Base-by-base conservation (phyloP, 2,329 filamentous ascomycete genomes). In the Xylariaceae sp. region DNA sequence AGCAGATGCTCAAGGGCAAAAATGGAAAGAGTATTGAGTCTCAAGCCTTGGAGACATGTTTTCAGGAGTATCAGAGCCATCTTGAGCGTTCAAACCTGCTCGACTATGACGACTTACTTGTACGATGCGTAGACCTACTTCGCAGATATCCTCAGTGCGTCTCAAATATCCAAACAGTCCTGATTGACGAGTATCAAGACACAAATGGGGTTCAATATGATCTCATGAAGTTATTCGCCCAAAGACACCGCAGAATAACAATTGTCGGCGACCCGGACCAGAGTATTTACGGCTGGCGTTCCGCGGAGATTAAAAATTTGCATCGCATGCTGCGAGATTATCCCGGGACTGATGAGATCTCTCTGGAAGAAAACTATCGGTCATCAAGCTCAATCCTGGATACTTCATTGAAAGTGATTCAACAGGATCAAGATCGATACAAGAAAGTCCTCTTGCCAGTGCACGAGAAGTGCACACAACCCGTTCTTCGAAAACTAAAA, bases 131-230 rank as follows among this genome's bases (percentile, higher is more conserved):
- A 7, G 82, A 94, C 48, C 75, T 98, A 10, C 75, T 98, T 17
- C 77, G 76, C 48, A 71, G 75, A 17, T 79, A 87, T 54, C 88
- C 91, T 0, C 73, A 79, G 12, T 96, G 91, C 58, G 91, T 96
- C 3, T 84, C 84, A 12, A 96, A 95, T 56, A 83, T 98, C 16
- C 83, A 96, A 64, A 82, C 88, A 0, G 90, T 97, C 6, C 75
- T 98, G 37, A 94, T 98, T 51, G 92, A 98, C 63, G 92, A 98
- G 62, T 98, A 96, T 53, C 92, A 98, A 67, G 92, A 98, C 67
- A 97, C 92, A 6, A 98, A 97, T 62, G 80, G 88, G 17, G 84
- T 96, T 4, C 92, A 98, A 65, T 97, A 95, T 59, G 89, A 96
- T 56, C 72, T 98, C 34, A 96, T 96, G 90, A 85, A 80, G 52